phyloP scores from a whole-genome alignment of 805 yeast species.

The Scheffersomyces ergatensis region DNA sequence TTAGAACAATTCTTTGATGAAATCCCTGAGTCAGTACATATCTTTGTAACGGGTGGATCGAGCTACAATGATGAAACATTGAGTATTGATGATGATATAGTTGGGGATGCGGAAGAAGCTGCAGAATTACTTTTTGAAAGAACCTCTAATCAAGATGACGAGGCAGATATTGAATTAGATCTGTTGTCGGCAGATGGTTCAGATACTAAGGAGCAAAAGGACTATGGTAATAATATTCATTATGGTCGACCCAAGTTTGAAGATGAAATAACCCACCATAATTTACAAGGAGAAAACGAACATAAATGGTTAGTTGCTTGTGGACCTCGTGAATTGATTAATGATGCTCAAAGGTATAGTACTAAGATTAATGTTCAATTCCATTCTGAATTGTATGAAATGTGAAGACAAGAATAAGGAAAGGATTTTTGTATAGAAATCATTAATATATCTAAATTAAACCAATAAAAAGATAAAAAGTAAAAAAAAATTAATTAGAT shows the following conservation, averaged over 20 bases:
- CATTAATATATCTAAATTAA: background rate
- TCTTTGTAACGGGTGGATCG: conserved; percentile 33
- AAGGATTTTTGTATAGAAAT: too few species aligned
- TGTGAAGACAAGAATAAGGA: too few species aligned
- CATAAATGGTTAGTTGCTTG: conserved; percentile 57
- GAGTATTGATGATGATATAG: too few species aligned
- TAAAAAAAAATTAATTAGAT: background rate
- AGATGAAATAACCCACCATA: conserved; percentile 22
- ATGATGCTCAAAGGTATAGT: conserved; percentile 40
- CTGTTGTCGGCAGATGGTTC: conserved; percentile 15
- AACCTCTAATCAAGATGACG: conserved; percentile 10
- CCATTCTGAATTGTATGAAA: conserved; percentile 44
- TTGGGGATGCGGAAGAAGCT: conserved; percentile 13
- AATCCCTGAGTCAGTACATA: conserved; percentile 23
- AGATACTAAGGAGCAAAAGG: conserved; percentile 10
- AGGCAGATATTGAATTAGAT: conserved; percentile 19
- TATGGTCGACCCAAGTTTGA: conserved; percentile 45
- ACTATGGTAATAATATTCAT: background rate
- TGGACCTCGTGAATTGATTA: conserved; percentile 50
- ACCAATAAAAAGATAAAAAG: background rate
- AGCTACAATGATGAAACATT: conserved; percentile 4
- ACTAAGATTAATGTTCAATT: conserved; percentile 30
- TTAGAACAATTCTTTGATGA: conserved; percentile 31
- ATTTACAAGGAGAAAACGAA: conserved; percentile 27
- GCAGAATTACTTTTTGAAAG: conserved; percentile 13